Percentiles rank a stretch among this genome's conserved stretches.
Evolutionary conservation across 1,284 basidiomycete species (phyloP).

Genomic region (Leccinum fallax): DNA sequence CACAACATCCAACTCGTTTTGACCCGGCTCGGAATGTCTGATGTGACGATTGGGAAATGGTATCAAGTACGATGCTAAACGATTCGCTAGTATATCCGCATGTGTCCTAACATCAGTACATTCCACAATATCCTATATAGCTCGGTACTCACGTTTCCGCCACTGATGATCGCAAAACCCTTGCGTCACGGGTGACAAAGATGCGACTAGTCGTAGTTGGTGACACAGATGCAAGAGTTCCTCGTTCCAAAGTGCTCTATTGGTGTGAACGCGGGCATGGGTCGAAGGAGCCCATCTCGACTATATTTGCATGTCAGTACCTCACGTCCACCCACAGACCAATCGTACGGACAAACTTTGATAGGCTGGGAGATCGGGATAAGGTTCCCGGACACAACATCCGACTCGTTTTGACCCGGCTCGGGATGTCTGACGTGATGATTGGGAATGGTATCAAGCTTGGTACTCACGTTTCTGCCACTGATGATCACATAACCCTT

Average conservation of each 20-base stretch:
- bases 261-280: slow-evolving; percentile 44
- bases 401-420: slow-evolving; percentile 30
- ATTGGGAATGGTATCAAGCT: slow-evolving; percentile 42
- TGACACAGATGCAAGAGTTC: slow-evolving; percentile 23
- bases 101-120: too few relatives aligned
- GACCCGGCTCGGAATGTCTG: slow-evolving; percentile 28
- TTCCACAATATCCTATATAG: too few relatives aligned
- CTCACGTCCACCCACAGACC: background rate
- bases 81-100: too few relatives aligned
- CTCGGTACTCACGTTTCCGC: too few relatives aligned
- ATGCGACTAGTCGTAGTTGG: too few relatives aligned
- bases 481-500: slow-evolving; percentile 38
- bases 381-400: slow-evolving; percentile 19
- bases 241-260: slow-evolving; percentile 47
- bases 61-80: slow-evolving; percentile 6
- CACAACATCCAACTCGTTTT: slow-evolving; percentile 29
- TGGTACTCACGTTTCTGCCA: slow-evolving; percentile 24
- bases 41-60: slow-evolving; percentile 44
- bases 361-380: slow-evolving; percentile 41
- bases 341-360: slow-evolving; percentile 44
- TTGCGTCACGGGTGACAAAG: too few relatives aligned
- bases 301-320: slow-evolving; percentile 20
- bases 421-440: slow-evolving; percentile 32
- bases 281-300: slow-evolving; percentile 45
- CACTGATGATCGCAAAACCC: too few relatives aligned